Percentiles rank a stretch among this genome's conserved stretches.
Conservation (phyloP, 2,329 filamentous ascomycete species). For the Fusarium papillatum region DNA sequence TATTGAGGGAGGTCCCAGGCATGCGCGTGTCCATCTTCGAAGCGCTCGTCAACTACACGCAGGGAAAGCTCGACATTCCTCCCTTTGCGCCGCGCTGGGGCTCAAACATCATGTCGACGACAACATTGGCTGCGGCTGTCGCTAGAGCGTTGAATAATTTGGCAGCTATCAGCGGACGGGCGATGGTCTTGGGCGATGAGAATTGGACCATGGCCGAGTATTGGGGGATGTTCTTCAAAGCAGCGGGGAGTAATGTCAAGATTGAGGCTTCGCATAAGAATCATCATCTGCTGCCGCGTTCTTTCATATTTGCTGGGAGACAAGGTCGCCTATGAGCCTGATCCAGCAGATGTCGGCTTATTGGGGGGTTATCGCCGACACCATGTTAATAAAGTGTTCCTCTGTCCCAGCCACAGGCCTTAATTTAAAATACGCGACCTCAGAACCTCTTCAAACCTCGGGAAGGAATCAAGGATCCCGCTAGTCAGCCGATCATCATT, state of each 20-base stretch:
- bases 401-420: not conserved
- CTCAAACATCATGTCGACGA: not conserved
- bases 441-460: not conserved
- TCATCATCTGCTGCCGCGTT: not conserved
- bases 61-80: not conserved
- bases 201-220: not conserved
- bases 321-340: not conserved
- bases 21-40: not conserved
- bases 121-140: not conserved
- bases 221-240: not conserved
- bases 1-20: not conserved
- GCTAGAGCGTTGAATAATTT: not conserved
- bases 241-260: not conserved
- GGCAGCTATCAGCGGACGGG: not conserved
- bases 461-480: not conserved
- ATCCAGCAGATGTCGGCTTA: not conserved
- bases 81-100: not conserved
- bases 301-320: not conserved
- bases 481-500: not conserved
- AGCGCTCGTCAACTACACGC: not conserved
- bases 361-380: not conserved
- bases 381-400: not conserved
- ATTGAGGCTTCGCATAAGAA: not conserved
- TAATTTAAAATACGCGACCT: not conserved
- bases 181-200: not conserved